These are phyloP conservation scores for Neofusicoccum cordaticola DNA, from an alignment of 2,329 filamentous ascomycete species.

Conservation along the genomic window DNA sequence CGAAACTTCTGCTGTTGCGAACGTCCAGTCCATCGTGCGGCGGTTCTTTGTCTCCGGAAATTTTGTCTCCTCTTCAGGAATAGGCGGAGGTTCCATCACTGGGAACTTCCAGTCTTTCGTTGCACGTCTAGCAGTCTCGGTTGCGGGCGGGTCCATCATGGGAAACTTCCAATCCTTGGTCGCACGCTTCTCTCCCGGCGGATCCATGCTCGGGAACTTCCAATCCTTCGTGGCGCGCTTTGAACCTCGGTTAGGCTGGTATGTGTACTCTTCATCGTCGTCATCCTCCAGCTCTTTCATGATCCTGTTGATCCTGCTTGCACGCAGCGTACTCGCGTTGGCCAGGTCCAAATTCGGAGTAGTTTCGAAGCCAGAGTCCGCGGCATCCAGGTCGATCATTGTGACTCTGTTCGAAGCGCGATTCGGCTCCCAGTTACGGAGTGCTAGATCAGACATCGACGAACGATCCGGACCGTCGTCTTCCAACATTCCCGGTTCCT, in stretches of 20 bases:
- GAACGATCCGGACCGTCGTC: constrained; percentile 21
- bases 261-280: constrained; percentile 33
- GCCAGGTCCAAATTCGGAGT: constrained; percentile 41
- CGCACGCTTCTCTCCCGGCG: constrained; percentile 32
- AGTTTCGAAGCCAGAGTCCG: constrained; percentile 36
- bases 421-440: constrained; percentile 42
- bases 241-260: constrained; percentile 19
- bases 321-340: constrained; percentile 55
- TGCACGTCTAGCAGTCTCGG: constrained; percentile 26
- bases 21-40: constrained; percentile 48
- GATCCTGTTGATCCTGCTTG: constrained; percentile 52
- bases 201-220: constrained; percentile 50
- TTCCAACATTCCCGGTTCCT: neutral
- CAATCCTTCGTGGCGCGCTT: constrained; percentile 51
- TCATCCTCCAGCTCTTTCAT: constrained; percentile 42
- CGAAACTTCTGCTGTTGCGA: constrained; percentile 43
- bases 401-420: constrained; percentile 48
- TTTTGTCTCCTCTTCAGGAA: constrained; percentile 11
- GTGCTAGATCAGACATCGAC: constrained; percentile 48
- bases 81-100: constrained; percentile 20
- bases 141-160: constrained; percentile 31
- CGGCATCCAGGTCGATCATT: constrained; percentile 58
- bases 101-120: constrained; percentile 51
- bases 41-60: constrained; percentile 24
- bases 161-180: constrained; percentile 58